Base-by-base conservation (phyloP, 176 grass and related monocot species). In the Aegilops speltoides region DNA sequence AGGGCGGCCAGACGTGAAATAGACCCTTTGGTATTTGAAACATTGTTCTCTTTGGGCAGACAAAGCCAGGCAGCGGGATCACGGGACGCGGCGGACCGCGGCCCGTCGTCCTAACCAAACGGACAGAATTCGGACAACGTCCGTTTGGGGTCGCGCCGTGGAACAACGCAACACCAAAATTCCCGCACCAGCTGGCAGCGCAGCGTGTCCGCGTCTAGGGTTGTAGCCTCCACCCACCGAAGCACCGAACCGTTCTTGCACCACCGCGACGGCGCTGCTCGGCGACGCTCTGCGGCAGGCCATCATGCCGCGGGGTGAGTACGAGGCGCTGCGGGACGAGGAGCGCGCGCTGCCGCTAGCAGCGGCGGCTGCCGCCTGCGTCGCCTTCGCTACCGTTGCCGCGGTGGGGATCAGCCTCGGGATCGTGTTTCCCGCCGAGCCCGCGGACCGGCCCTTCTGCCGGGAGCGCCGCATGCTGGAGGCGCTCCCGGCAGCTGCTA, bases 221-320 rank as follows among this genome's bases (percentile, higher is more conserved):
- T 90, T 84, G 80, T 62, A 76, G 74, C 70, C 45, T 56, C 41
- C 84, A 28, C 73, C 84, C 59, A 45, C 79, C 77, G 14, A 28
- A 10, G 48, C 33, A 31, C 37, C 52, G 5, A 46, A 4, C 79
- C 4, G 19, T 12, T 19, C 24, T 0, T 24, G 46, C 88, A 8
- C 62, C 62, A 37, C 68, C 25, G 73, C 34, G 69, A 94, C 94
- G 97, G 87, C 92, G 68, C 68, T 90, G 38, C 84, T 98, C 20
- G 86, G 89, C 77, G 88, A 98, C 87, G 95, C 87, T 72, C 96
- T 98, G 73, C 91, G 88, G 69, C 97, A 93, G 86, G 92, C 92
- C 48, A 96, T 94, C 88, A 90, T 95, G 91, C 91, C 96, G 65
- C 85, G 89, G 54, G 88, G 87, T 25, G 91, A 86, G 37, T 90